Base-by-base conservation (phyloP, 2,329 filamentous ascomycete species). In the Raffaelea ambrosiae region DNA sequence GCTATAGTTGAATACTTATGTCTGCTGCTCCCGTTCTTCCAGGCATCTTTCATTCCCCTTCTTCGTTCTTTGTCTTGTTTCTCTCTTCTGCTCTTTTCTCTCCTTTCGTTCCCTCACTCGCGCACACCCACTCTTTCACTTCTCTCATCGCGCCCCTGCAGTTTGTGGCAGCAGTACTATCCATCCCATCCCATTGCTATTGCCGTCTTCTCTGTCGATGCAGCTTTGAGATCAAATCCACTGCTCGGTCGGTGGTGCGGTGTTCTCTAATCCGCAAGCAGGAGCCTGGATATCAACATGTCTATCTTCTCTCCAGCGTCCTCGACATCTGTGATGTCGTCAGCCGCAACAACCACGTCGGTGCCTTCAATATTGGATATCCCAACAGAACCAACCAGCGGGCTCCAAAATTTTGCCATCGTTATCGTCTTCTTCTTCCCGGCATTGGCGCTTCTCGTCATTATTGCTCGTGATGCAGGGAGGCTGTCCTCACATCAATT, bases 371-470 rank as follows among this genome's bases (percentile, higher is more conserved):
- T 36, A 4, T 40, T 52, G 18, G 41, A 48, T 21, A 46, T 48
- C 13, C 44, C 46, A 3, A 16, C 46, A 31, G 46, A 45, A 35
- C 48, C 52, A 43, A 51, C 52, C 10, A 49, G 42, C 8, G 51
- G 53, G 40, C 59, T 60, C 26, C 58, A 62, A 47, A 56, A 50
- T 35, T 60, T 62, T 47, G 59, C 58, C 5, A 48, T 61, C 35
- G 57, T 57, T 31, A 53, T 62, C 54, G 58, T 58, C 49, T 59
- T 60, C 39, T 53, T 61, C 54, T 61, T 62, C 36, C 57, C 60
- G 5, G 53, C 55, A 2, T 40, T 61, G 40, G 59, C 60, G 4
- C 54, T 62, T 3, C 29, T 60, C 9, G 52, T 60, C 8, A 56
- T 59, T 21, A 51, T 49, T 10, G 48, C 56, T 20, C 56, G 60